phyloP scores from a whole-genome alignment of 2,329 filamentous ascomycete species.

The Elsinoe necatrix region DNA sequence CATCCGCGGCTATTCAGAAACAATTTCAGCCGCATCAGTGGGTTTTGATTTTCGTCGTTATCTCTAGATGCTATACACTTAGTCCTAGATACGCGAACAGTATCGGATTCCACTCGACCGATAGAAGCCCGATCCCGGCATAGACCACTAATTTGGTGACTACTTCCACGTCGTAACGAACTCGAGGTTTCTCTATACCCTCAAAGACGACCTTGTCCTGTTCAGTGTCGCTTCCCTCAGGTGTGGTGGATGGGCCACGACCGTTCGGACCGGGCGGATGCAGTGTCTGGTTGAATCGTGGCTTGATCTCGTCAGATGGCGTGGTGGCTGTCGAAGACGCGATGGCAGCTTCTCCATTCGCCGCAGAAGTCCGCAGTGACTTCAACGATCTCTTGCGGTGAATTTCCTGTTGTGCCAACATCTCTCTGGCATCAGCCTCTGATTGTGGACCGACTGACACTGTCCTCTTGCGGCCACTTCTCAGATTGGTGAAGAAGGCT shows the following conservation, averaged over 20 bases:
- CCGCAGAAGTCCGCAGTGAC: neutral
- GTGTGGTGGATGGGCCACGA: constrained; percentile 21
- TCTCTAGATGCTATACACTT: neutral
- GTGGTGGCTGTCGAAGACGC: constrained; percentile 2
- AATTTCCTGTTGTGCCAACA: constrained; percentile 76
- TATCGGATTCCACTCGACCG: constrained; percentile 65
- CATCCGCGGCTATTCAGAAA: neutral
- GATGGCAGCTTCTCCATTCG: constrained; percentile 6
- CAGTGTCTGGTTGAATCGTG: neutral
- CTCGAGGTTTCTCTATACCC: constrained; percentile 72
- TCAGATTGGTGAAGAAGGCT: constrained; percentile 69
- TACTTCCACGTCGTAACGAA: constrained; percentile 96
- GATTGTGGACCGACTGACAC: constrained; percentile 91
- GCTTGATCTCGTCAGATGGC: constrained; percentile 1
- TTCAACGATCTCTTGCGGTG: constrained; percentile 47
- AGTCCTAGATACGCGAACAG: constrained; percentile 44
- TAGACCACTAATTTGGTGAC: constrained; percentile 96
- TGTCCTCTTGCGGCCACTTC: constrained; percentile 70
- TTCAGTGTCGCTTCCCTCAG: constrained; percentile 29
- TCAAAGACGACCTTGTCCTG: constrained; percentile 65
- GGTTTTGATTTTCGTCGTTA: neutral
- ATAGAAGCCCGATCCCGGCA: constrained; percentile 75
- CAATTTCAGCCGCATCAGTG: neutral
- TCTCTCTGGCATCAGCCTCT: constrained; percentile 92
- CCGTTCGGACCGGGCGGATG: neutral